Evolutionary conservation across 768 basidiomycete genomes (phyloP), one percentile per base, ranked within the genome.

Genomic region (Boletus patriciae): DNA sequence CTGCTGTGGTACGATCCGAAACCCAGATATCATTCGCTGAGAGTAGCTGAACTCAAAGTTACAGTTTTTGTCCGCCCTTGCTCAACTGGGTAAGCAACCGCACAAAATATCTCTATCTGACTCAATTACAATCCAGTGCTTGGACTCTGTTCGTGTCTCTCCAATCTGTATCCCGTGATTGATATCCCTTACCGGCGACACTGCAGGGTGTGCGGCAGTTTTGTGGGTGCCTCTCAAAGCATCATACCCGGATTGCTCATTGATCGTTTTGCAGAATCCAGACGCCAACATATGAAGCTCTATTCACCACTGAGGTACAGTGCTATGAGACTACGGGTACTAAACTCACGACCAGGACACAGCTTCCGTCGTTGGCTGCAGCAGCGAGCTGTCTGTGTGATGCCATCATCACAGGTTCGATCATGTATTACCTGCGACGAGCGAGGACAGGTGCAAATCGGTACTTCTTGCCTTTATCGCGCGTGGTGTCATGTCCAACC

Each of bases 81-180:
- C 50, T 47, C 66, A 68, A 34, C 19, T 66, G 11, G 31, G 61
- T 66, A 46, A 53, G 61, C 23, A 8, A 21, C 41, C 15, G 4
- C 40, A 33, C 16, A 21, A 23, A n/a, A 11, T 36, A 2, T 16
- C 5, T 19, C 34, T 36, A 23, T 19, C 41, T 46, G 18, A 34
- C 34, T 44, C 15, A 43, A 37, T 4, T 5, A 19, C 15, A 12
- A 15, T 16, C 3, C 36, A 66, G 65, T 55, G n/a, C 12, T 66
- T 7, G 65, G 65, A 47, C 37, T 41, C 6, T 7, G 66, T 68
- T 52, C 41, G 57, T 59, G 34, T 49, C 11, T 46, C n/a, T 33
- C 38, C 13, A n/a, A 6, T 8, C 23, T 40, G 13, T 23, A 45
- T 29, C 7, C 27, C 23, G 40, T 15, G 4, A 54, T 34, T 46